Evolutionary conservation across 352 stramenopile species (phyloP).

Genomic region (Globisporangium acanthophoron): DNA sequence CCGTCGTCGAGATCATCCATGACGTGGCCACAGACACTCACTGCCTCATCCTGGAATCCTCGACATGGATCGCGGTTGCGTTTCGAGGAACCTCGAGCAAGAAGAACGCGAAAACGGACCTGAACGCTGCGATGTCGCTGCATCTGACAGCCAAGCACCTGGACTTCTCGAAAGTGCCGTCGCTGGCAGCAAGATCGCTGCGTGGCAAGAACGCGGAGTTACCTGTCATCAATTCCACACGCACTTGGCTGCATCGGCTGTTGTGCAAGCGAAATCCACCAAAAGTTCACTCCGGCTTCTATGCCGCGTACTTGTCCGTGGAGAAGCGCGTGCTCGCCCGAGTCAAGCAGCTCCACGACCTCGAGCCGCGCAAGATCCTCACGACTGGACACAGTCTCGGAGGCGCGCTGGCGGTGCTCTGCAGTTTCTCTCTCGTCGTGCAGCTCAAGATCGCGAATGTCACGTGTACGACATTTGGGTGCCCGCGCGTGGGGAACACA

Average conservation of each 20-base stretch:
- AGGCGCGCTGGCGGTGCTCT: slow-evolving; percentile 33
- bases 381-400: slow-evolving; percentile 38
- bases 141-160: slow-evolving; percentile 21
- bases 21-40: slow-evolving; percentile 33
- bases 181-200: background rate
- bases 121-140: slow-evolving; percentile 27
- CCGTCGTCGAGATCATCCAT: slow-evolving; percentile 27
- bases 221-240: background rate
- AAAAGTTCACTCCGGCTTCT: slow-evolving; percentile 41
- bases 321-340: slow-evolving; percentile 21
- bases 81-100: slow-evolving; percentile 41
- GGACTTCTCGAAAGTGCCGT: slow-evolving; percentile 18
- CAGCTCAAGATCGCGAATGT: slow-evolving; percentile 25
- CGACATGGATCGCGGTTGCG: slow-evolving; percentile 25
- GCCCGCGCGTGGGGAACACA: slow-evolving; percentile 30
- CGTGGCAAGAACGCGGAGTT: background rate
- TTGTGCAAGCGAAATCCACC: slow-evolving; percentile 28
- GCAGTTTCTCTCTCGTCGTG: slow-evolving; percentile 30
- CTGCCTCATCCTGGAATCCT: slow-evolving; percentile 26
- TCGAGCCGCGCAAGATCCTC: slow-evolving; percentile 20
- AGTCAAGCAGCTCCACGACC: slow-evolving; percentile 16
- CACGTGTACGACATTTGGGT: slow-evolving; percentile 36
- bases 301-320: slow-evolving; percentile 29
- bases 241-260: slow-evolving; percentile 21
- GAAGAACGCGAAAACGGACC: slow-evolving; percentile 34